These are phyloP conservation scores for Entomortierella chlamydospora DNA, from an alignment of 192 early-diverging fungal species.

Conservation along the genomic window DNA sequence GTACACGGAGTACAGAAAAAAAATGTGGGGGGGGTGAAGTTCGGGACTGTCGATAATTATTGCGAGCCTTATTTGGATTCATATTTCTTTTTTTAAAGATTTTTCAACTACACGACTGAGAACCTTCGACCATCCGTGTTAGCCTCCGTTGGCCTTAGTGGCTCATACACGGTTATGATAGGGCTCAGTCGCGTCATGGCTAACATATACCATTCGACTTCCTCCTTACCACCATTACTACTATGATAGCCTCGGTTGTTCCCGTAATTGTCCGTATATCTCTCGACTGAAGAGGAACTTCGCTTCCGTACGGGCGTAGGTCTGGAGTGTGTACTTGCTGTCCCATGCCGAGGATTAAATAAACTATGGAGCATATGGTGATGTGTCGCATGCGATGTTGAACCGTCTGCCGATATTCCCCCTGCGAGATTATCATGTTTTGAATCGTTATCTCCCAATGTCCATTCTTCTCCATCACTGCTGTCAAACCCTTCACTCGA, in stretches of 20 bases:
- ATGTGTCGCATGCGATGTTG: background rate
- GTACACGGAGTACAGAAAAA: background rate
- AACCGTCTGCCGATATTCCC: background rate
- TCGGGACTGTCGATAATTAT: too few relatives aligned
- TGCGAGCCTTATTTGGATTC: too few relatives aligned
- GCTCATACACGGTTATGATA: conserved; percentile 27
- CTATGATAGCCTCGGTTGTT: background rate
- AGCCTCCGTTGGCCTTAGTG: background rate
- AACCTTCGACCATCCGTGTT: background rate
- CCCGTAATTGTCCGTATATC: background rate
- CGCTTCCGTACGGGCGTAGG: conserved; percentile 11
- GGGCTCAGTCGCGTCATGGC: conserved; percentile 37
- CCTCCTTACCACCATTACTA: background rate
- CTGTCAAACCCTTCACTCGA: conserved; percentile 23
- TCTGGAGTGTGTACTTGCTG: background rate
- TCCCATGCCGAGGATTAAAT: background rate
- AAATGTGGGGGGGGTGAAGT: too few relatives aligned
- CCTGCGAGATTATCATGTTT: background rate
- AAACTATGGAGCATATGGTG: conserved; percentile 12
- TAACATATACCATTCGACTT: conserved; percentile 6
- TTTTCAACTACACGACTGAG: background rate
- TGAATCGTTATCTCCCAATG: background rate
- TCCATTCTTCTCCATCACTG: conserved; percentile 31
- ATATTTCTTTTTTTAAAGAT: too few relatives aligned
- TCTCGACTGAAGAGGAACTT: conserved; percentile 23